Conservation (phyloP, 2,329 filamentous ascomycete species). For the Claviceps lovelessii region DNA sequence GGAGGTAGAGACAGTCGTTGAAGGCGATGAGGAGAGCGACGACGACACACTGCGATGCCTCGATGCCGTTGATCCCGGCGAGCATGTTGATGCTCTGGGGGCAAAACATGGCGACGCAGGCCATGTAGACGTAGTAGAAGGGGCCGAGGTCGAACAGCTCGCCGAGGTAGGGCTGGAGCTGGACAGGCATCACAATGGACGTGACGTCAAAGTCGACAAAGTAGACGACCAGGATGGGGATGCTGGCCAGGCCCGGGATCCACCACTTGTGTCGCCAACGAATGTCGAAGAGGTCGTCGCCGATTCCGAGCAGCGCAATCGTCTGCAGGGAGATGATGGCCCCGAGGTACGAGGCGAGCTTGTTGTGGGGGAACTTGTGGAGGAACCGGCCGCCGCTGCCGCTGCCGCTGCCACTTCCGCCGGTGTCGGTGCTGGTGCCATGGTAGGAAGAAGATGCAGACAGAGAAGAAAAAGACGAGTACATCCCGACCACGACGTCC, state of each 20-base stretch:
- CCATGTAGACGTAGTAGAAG: slow-evolving; percentile 95
- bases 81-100: slow-evolving; percentile 99
- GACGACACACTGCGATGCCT: slow-evolving; percentile 85
- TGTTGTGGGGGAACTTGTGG: slow-evolving; percentile 87
- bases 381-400: slow-evolving; percentile 52
- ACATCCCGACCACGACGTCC: slow-evolving; percentile 68
- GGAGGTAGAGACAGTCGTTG: slow-evolving; percentile 81
- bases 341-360: slow-evolving; percentile 90
- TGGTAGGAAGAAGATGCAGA: neutral
- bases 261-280: slow-evolving; percentile 98
- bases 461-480: neutral
- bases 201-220: slow-evolving; percentile 98
- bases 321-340: slow-evolving; percentile 86
- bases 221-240: slow-evolving; percentile 91
- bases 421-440: slow-evolving; percentile 15
- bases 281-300: slow-evolving; percentile 95
- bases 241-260: slow-evolving; percentile 85
- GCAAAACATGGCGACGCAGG: slow-evolving; percentile 88
- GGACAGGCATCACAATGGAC: slow-evolving; percentile 78
- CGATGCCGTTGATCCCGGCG: slow-evolving; percentile 98
- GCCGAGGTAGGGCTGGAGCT: slow-evolving; percentile 71
- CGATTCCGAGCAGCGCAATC: slow-evolving; percentile 79
- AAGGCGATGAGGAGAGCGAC: slow-evolving; percentile 70
- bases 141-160: slow-evolving; percentile 69
- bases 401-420: slow-evolving; percentile 20